Percentiles rank a stretch among this genome's conserved stretches.
Conservation (phyloP, 257 asterid genomes). For the Gentiana macrophylla region DNA sequence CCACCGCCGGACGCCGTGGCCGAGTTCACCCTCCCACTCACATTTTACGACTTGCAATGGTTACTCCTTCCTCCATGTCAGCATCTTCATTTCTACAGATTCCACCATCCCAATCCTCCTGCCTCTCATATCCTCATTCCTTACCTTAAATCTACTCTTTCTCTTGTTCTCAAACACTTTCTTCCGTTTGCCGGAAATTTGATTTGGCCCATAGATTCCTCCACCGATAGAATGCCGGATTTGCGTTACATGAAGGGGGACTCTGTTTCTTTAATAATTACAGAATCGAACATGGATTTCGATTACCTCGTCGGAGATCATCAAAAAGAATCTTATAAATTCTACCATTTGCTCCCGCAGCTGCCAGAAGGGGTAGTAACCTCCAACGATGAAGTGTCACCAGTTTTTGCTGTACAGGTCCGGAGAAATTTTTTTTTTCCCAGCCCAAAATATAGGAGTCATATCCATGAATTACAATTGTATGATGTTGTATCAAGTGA, state of each 20-base stretch:
- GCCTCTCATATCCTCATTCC: constrained; percentile 22
- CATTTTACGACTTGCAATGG: constrained; percentile 13
- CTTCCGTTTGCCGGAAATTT: constrained; percentile 36
- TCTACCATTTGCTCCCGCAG: too few species aligned
- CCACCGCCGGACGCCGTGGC: constrained; percentile 4
- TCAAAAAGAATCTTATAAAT: not conserved
- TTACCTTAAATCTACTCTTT: constrained; percentile 21
- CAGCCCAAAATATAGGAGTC: too few species aligned
- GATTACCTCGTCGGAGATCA: constrained; percentile 18
- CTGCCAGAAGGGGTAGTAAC: too few species aligned
- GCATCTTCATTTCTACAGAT: constrained; percentile 32
- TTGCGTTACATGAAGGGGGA: constrained; percentile 19
- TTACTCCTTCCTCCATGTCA: not conserved
- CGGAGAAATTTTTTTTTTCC: too few species aligned
- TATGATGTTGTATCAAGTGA: too few species aligned
- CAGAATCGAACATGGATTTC: constrained; percentile 22
- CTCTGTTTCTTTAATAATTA: constrained; percentile 20
- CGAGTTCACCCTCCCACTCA: constrained; percentile 6
- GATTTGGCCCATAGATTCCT: constrained; percentile 3
- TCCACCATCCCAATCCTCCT: constrained; percentile 17
- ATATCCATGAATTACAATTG: too few species aligned
- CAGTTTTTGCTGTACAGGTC: too few species aligned
- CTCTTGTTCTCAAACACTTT: constrained; percentile 32
- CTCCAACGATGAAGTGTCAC: too few species aligned
- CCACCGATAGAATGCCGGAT: constrained; percentile 8